Evolutionary conservation across 345 rosid genomes (phyloP).

Genomic region (Cardiospermum halicacabum): DNA sequence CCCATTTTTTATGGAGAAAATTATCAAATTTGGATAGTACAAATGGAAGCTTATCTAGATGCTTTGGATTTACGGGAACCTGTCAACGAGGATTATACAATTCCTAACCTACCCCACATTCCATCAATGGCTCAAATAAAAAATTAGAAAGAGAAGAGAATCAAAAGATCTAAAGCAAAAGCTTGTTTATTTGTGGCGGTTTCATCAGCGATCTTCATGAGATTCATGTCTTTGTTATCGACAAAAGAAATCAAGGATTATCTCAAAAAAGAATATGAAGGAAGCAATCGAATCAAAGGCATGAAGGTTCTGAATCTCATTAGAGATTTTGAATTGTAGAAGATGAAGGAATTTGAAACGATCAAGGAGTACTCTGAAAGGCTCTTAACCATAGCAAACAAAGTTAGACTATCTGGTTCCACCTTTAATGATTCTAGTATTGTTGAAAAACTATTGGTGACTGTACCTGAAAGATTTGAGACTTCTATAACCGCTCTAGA

Average conservation of each 20-base stretch:
- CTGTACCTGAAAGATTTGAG: neutral
- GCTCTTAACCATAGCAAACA: neutral
- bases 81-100: slow-evolving; percentile 6
- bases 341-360: neutral
- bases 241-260: slow-evolving; percentile 14
- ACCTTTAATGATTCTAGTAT: neutral
- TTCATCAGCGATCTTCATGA: neutral
- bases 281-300: neutral
- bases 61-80: slow-evolving; percentile 8
- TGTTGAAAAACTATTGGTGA: neutral
- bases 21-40: neutral
- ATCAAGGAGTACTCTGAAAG: slow-evolving; percentile 9
- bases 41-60: slow-evolving; percentile 6
- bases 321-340: slow-evolving; percentile 7
- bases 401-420: neutral
- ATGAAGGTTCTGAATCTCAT: slow-evolving; percentile 14
- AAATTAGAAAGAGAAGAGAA: slow-evolving; percentile 12
- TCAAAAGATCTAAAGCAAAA: slow-evolving; percentile 7
- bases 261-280: slow-evolving; percentile 10
- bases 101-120: neutral
- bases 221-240: neutral
- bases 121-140: slow-evolving; percentile 12
- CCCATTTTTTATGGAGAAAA: neutral
- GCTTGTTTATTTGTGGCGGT: neutral
- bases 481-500: neutral